A percentile compares a stretch with the other conserved stretches of the same genome.
These are phyloP conservation scores for Arabidopsis thaliana DNA, from an alignment of 345 rosid genomes.

Conservation along the genomic window TAIR10.1 NC_003075.7:17419001-17419500, in stretches of 20 bases:
- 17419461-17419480: constrained; percentile 85
- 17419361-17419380: background rate
- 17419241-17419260: constrained; percentile 77
- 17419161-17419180: constrained; percentile 15
- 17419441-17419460: constrained; percentile 94
- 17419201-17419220: constrained; percentile 53
- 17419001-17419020: constrained; percentile 89
- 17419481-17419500: constrained; percentile 92
- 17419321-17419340: background rate
- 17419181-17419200: background rate
- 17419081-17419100: constrained; percentile 98
- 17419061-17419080: constrained; percentile 90
- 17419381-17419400: constrained; percentile 56
- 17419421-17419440: constrained; percentile 97
- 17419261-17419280: constrained; percentile 91
- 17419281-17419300: constrained; percentile 95
- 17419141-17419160: constrained; percentile 5
- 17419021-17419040: constrained; percentile 97
- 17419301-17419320: constrained; percentile 89
- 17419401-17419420: constrained; percentile 87
- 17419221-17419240: constrained; percentile 94
- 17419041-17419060: constrained; percentile 96
- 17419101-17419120: constrained; percentile 97
- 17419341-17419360: background rate
- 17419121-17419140: background rate